phyloP scores from a whole-genome alignment of 1,284 basidiomycete species.

The Malassezia psittaci region DNA sequence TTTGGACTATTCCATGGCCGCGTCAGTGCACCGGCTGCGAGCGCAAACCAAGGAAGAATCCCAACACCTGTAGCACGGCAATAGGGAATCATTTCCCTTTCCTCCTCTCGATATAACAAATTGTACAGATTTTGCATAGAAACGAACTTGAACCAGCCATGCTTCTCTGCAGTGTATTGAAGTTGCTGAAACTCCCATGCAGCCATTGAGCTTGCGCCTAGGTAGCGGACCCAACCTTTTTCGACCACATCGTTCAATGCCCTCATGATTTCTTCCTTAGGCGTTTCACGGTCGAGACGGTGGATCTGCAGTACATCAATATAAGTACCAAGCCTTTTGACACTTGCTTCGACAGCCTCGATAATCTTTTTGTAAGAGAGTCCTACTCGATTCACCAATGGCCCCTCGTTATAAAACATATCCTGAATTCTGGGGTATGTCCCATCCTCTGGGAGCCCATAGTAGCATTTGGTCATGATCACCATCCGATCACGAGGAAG shows the following conservation, averaged over 20 bases:
- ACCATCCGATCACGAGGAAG: constrained; percentile 63
- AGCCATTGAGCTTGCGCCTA: constrained; percentile 17
- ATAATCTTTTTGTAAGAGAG: constrained; percentile 71
- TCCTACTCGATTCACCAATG: constrained; percentile 53
- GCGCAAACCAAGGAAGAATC: constrained; percentile 50
- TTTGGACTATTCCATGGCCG: constrained; percentile 29
- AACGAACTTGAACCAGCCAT: constrained; percentile 38
- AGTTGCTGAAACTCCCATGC: constrained; percentile 18
- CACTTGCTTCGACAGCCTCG: constrained; percentile 62
- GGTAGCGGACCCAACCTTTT: constrained; percentile 32
- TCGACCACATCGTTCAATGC: constrained; percentile 54
- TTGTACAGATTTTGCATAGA: constrained; percentile 62
- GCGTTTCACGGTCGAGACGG: constrained; percentile 54
- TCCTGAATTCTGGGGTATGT: not conserved
- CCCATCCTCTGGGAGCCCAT: constrained; percentile 48
- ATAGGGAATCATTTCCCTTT: constrained; percentile 61
- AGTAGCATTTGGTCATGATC: constrained; percentile 59
- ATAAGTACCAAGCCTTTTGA: constrained; percentile 65
- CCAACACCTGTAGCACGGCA: constrained; percentile 53
- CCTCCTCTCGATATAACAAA: constrained; percentile 59
- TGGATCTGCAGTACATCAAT: constrained; percentile 51
- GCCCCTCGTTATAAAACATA: constrained; percentile 19
- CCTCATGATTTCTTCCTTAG: constrained; percentile 60
- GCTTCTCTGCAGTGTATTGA: constrained; percentile 14
- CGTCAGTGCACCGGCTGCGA: constrained; percentile 49